Base-by-base conservation (phyloP, 441 rosid species). In the Pelargonium citronellum region DNA sequence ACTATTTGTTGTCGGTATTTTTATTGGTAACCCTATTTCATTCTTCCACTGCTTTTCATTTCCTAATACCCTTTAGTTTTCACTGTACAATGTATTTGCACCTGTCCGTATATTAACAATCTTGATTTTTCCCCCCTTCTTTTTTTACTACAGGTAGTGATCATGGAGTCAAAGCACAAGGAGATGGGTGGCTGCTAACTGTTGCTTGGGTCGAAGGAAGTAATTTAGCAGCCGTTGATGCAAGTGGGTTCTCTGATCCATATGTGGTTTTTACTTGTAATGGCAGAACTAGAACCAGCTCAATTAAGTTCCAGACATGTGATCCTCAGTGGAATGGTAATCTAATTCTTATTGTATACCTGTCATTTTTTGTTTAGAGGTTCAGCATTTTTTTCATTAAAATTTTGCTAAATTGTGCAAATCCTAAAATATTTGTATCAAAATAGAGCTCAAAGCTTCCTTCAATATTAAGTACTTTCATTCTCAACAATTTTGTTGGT, bases 161-260 rank as follows among this genome's bases (percentile, higher is more conserved):
- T 86, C 97, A 91, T 79, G 99, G 99, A 74, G 75, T 91, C 70
- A 94, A 87, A 84, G 97, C 99, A 53, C 96, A 85, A 83, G 99
- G 99, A 19, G 94, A 90, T 73, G 99, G 99, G 68, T 94, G 99
- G 97, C 72, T 94, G 70, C 87, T 91, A 67, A 94, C 99, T 64
- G 87, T 87, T 86, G 99, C 97, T 71, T 82, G 91, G 73, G 84
- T 94, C 22, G 95, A 91, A 78, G 99, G 97, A 75, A 84, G 77
- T 68, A 86, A 86, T 79, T 76, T 94, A 79, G 92, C 99, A 20
- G 85, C 99, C 64, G 96, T 91, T 68, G 96, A 90, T 85, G 82
- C 99, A 70, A 87, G 89, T 66, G 92, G 97, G 46, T 90, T 83
- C 76, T 86, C 95, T 78, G 96, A 91, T 80, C 99, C 99, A 1